Evolutionary conservation across 345 rosid genomes (phyloP), one percentile per base, ranked within the genome.

Genomic region (Jatropha curcas): DNA sequence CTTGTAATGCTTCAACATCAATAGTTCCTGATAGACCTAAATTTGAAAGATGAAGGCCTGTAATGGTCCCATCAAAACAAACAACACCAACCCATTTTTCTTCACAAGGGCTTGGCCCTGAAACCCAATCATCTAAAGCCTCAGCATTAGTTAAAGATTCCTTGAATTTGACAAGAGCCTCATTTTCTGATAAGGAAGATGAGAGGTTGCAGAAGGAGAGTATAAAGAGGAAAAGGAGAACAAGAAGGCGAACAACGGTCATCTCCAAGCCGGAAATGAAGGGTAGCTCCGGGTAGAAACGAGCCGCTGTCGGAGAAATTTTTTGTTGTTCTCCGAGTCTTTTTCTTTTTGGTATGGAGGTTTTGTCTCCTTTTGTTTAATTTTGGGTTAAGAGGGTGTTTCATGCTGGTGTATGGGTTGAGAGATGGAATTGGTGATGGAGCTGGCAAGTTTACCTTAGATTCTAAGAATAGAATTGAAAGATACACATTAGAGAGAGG

Each of bases 271-370:
- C 55, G 71, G 76, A 75, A 67, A 65, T 35, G 57, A 46, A 59
- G 41, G 63, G 63, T 64, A 24, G 72, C 73, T 58, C 77, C 69
- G 77, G 77, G 59, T 56, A 63, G 56, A 70, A 81, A 70, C 48
- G 74, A 84, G 84, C 86, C 85, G 82, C 86, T 76, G 90, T 77
- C 82, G 83, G 80, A 75, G 80, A 71, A 71, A 77, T 46, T 69
- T 64, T 60, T 70, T 60, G 81, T 25, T 65, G 65, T 51, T 74
- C 68, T 64, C 71, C 59, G 31, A 68, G 74, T 55, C 22, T 22
- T 63, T 68, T 68, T 24, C 25, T 61, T 34, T 65, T 63, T 22
- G 77, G 71, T 41, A 28, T 2, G 51, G 72, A 2, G 51, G 75
- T 8, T 67, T 16, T 24, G 67, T 70, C 74, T 76, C 17, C 9